These are phyloP conservation scores for Solanum chiquidenum DNA, from an alignment of 257 asterid genomes.

Conservation along the genomic window DNA sequence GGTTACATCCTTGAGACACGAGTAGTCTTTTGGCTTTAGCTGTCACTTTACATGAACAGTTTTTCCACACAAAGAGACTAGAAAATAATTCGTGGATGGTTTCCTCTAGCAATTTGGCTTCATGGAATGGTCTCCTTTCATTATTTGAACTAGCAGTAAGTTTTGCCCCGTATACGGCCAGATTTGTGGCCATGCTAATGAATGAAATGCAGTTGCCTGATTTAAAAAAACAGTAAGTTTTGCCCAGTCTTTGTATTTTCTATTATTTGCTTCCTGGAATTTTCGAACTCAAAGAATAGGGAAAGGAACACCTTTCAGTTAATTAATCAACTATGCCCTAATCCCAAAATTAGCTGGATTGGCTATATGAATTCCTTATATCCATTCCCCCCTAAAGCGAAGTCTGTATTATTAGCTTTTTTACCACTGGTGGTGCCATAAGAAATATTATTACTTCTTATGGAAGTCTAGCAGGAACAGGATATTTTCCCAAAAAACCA, in stretches of 20 bases:
- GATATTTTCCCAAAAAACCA: neutral
- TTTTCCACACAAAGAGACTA: neutral
- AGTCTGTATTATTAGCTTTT: neutral
- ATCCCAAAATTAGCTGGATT: neutral
- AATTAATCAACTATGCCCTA: neutral
- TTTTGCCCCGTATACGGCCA: neutral
- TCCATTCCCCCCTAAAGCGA: neutral
- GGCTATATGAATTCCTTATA: neutral
- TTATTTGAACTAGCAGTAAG: neutral
- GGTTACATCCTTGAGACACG: neutral
- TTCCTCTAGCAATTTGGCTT: neutral
- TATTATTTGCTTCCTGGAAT: neutral
- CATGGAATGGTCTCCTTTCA: neutral
- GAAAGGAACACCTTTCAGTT: neutral
- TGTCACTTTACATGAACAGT: neutral
- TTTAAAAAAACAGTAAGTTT: neutral
- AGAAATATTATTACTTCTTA: neutral
- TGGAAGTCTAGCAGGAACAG: neutral
- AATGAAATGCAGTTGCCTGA: neutral
- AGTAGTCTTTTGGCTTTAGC: neutral
- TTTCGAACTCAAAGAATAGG: neutral
- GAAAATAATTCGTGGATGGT: neutral
- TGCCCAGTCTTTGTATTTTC: neutral
- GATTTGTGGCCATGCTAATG: neutral
- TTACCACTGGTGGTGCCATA: neutral